These are phyloP conservation scores for Nakazawaea peltata DNA, from an alignment of 805 yeast species.

Conservation along the genomic window DNA sequence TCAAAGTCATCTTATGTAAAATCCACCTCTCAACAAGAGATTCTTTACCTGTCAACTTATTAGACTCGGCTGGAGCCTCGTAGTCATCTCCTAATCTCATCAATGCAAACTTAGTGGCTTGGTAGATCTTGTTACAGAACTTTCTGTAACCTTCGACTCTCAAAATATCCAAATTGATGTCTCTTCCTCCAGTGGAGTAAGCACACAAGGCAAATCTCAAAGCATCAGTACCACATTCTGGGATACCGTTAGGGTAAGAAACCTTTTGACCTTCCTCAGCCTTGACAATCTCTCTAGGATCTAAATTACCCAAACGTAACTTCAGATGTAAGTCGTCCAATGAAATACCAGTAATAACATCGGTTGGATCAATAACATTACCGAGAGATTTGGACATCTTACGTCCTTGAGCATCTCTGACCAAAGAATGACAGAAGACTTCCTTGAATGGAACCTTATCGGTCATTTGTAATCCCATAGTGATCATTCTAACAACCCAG, in stretches of 20 bases:
- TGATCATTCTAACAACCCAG: constrained; percentile 98
- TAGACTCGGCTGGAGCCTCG: constrained; percentile 58
- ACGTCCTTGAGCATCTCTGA: constrained; percentile 98
- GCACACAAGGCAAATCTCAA: constrained; percentile 97
- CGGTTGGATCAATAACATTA: constrained; percentile 93
- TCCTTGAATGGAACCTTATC: constrained; percentile 91
- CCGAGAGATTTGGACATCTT: constrained; percentile 98
- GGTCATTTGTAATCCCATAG: constrained; percentile 83
- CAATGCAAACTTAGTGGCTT: constrained; percentile 95
- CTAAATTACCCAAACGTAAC: constrained; percentile 75
- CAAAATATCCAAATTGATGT: constrained; percentile 89
- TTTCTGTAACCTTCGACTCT: constrained; percentile 99
- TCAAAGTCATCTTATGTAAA: constrained; percentile 69
- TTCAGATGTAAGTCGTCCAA: constrained; percentile 74
- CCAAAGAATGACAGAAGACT: constrained; percentile 96
- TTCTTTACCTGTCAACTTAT: constrained; percentile 62
- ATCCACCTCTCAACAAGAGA: constrained; percentile 97
- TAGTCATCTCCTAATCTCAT: constrained; percentile 89
- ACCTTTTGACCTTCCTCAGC: constrained; percentile 83
- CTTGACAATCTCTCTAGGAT: constrained; percentile 77
- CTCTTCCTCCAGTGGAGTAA: constrained; percentile 98
- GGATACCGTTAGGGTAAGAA: constrained; percentile 94
- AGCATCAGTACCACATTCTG: constrained; percentile 99
- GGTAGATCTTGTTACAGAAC: constrained; percentile 98
- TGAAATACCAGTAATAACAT: constrained; percentile 84